Evolutionary conservation across 2,329 filamentous ascomycete genomes (phyloP), one percentile per base, ranked within the genome.

Genomic region (Epicoccum nigrum): DNA sequence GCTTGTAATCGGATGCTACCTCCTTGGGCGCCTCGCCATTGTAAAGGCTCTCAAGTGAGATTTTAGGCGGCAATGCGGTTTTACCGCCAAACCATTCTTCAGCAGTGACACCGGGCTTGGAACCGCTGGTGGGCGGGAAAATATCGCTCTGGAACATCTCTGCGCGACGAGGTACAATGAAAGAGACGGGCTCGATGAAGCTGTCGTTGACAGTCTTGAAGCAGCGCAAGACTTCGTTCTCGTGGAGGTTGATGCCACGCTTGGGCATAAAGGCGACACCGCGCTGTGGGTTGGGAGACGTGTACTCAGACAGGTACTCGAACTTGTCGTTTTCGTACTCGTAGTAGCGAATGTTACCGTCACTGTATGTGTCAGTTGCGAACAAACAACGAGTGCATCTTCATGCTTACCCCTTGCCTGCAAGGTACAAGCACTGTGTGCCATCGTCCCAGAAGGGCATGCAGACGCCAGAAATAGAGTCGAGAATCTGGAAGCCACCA

Each of bases 401-500:
- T 17, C 19, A 7, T 28, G 77, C 88, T 79, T 76, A 93, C 90
- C 93, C 94, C 81, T 97, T 97, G 72, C 94, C 94, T 67, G 94
- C 94, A 70, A 99, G 83, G 76, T 97, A 99, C 69, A 99, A 81
- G 73, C 91, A 95, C 77, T 94, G 92, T 44, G 90, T 96, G 55
- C 92, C 91, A 55, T 97, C 93, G 72, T 99, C 94, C 94, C 94
- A 99, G 84, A 99, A 97, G 25, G 94, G 94, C 90, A 99, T 97
- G 82, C 92, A 96, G 54, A 99, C 92, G 72, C 94, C 94, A 37
- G 93, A 97, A 68, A 96, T 96, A 38, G 91, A 95, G 76, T 99
- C 94, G 40, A 99, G 83, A 63, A 89, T 89, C 65, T 85, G 87
- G 78, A 97, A 97, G 13, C 92, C 92, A 42, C 90, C 92, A 65